These are phyloP conservation scores for Gamarada debralockiae DNA, from an alignment of 495 filamentous ascomycete species.

Conservation along the genomic window DNA sequence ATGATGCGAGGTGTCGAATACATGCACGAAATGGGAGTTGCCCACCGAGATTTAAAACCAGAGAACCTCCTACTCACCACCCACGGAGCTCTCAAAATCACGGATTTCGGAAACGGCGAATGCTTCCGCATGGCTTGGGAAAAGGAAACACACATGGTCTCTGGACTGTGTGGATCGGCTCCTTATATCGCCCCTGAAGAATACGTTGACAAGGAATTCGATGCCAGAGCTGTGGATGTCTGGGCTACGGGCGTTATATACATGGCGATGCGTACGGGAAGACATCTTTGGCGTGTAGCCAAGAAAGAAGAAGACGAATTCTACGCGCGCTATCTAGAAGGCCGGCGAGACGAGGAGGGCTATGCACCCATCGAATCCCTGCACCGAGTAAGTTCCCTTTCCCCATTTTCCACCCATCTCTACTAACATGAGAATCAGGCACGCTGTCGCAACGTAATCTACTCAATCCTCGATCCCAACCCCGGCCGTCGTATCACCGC, in stretches of 20 bases:
- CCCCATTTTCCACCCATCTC: background rate
- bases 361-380: constrained; percentile 95
- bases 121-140: constrained; percentile 99
- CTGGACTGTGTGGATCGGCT: constrained; percentile 90
- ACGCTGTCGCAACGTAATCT: constrained; percentile 97
- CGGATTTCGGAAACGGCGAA: constrained; percentile 98
- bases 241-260: constrained; percentile 99
- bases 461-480: constrained; percentile 97
- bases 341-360: constrained; percentile 87
- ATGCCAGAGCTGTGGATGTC: constrained; percentile 92
- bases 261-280: constrained; percentile 98
- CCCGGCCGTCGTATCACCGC: constrained; percentile 87
- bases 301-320: constrained; percentile 97
- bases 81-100: constrained; percentile 94
- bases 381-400: constrained; percentile 70
- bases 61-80: constrained; percentile 95
- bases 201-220: constrained; percentile 91
- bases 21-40: constrained; percentile 99
- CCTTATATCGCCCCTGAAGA: constrained; percentile 98
- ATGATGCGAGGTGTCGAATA: constrained; percentile 99
- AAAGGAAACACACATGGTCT: constrained; percentile 95
- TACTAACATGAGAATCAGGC: constrained; percentile 54
- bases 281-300: constrained; percentile 94
- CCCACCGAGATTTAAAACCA: constrained; percentile 94
- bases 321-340: constrained; percentile 88